Conservation (phyloP, 2,329 filamentous ascomycete species). For the Cryphonectria naterciae region DNA sequence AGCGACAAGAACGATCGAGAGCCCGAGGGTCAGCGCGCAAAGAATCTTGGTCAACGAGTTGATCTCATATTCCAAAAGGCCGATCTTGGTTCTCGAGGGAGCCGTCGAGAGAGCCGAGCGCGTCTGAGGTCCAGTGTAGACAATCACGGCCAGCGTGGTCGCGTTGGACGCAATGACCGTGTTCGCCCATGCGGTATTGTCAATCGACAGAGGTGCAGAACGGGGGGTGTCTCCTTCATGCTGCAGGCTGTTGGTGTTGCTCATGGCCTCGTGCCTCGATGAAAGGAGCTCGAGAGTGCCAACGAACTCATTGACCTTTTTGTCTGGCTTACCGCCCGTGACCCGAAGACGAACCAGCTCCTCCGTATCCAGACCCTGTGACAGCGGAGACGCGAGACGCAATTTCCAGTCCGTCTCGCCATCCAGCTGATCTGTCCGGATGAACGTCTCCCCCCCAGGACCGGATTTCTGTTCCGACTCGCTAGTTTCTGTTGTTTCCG, state of each 20-base stretch:
- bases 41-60: constrained; percentile 97
- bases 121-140: constrained; percentile 95
- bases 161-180: constrained; percentile 95
- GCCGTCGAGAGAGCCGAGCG: constrained; percentile 92
- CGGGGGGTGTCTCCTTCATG: constrained; percentile 46
- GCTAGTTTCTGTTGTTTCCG: constrained; percentile 42
- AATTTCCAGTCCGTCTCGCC: constrained; percentile 99
- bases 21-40: constrained; percentile 81
- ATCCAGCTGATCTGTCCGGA: constrained; percentile 94
- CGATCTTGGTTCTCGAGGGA: constrained; percentile 89
- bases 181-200: constrained; percentile 99
- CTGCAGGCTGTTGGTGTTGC: constrained; percentile 41
- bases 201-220: constrained; percentile 81
- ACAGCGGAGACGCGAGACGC: constrained; percentile 81
- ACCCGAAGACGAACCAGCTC: constrained; percentile 74
- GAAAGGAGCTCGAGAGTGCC: constrained; percentile 81
- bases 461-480: constrained; percentile 39
- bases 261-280: constrained; percentile 54
- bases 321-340: constrained; percentile 87
- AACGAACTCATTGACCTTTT: constrained; percentile 90
- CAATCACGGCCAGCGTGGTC: constrained; percentile 82
- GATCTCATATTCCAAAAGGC: constrained; percentile 92
- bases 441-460: constrained; percentile 86
- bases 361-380: constrained; percentile 73
- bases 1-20: constrained; percentile 88